phyloP scores from a whole-genome alignment of 208 protist genomes.

The Trypanosoma vivax region DNA sequence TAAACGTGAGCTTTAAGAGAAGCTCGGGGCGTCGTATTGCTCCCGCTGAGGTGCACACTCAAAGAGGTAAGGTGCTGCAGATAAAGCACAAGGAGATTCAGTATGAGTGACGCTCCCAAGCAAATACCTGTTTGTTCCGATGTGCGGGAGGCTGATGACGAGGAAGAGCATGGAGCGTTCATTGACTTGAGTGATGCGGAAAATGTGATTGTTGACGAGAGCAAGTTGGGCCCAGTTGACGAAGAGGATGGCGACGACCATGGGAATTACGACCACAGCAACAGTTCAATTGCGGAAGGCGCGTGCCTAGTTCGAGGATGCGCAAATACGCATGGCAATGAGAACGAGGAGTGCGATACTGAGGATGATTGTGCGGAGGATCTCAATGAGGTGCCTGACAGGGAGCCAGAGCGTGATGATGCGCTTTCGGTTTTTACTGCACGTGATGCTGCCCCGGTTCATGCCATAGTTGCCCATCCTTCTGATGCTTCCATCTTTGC shows the following conservation, averaged over 20 bases:
- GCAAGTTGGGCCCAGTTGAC: conserved; percentile 21
- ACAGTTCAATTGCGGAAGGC: no score
- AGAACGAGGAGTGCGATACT: conserved; percentile 11
- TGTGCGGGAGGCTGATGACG: conserved; percentile 19
- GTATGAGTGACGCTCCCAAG: no score
- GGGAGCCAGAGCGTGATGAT: conserved; percentile 76
- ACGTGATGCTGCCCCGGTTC: conserved; percentile 48
- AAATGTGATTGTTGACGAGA: conserved; percentile 65
- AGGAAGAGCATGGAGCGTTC: conserved; percentile 66
- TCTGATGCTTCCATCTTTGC: conserved; percentile 41
- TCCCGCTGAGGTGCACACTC: no score
- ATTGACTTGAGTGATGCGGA: conserved; percentile 82
- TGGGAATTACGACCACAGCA: no score
- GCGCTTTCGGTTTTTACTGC: conserved; percentile 47
- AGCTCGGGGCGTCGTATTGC: no score
- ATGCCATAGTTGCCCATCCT: conserved; percentile 48
- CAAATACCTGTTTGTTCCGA: no score
- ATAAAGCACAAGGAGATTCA: no score
- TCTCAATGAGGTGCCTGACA: conserved; percentile 69
- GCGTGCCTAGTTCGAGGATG: no score
- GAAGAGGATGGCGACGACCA: conserved; percentile 5
- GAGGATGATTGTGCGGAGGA: conserved; percentile 38
- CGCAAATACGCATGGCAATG: no score
- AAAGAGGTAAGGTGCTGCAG: no score
- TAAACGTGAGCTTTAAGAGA: no score